A percentile compares a stretch with the other conserved stretches of the same genome.
Evolutionary conservation across 108 stramenopile genomes (phyloP).

Genomic region (Nitzschia inconspicua): DNA sequence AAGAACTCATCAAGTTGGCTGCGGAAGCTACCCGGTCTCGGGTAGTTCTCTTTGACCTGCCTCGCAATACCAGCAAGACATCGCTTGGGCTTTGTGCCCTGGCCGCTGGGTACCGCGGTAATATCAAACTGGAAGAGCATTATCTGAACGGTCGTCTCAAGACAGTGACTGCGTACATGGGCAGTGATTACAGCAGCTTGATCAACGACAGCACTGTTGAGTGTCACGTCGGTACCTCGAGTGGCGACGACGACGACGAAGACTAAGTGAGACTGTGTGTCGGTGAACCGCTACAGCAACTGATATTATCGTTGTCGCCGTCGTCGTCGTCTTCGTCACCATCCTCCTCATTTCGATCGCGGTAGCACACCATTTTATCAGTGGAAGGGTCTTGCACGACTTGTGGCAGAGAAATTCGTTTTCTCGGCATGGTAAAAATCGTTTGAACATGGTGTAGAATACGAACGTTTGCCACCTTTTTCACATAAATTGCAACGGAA

Average conservation of each 20-base stretch:
- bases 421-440: too few species aligned
- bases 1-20: conserved; percentile 66
- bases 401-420: too few species aligned
- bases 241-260: background rate
- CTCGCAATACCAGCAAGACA: conserved; percentile 68
- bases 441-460: too few species aligned
- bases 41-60: conserved; percentile 75
- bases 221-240: background rate
- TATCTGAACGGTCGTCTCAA: conserved; percentile 84
- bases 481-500: too few species aligned
- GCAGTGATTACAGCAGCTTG: conserved; percentile 33
- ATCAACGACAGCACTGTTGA: conserved; percentile 10
- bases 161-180: conserved; percentile 87
- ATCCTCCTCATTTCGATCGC: too few species aligned
- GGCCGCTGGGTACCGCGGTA: conserved; percentile 79
- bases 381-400: too few species aligned
- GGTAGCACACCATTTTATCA: too few species aligned
- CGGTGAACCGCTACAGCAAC: background rate
- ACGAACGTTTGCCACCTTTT: too few species aligned
- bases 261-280: background rate
- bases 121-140: conserved; percentile 82
- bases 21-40: conserved; percentile 62
- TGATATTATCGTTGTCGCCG: background rate
- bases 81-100: conserved; percentile 73
- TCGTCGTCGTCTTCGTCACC: too few species aligned